Evolutionary conservation across 2,329 filamentous ascomycete genomes (phyloP), one percentile per base, ranked within the genome.

Genomic region (Madurella fahalii): DNA sequence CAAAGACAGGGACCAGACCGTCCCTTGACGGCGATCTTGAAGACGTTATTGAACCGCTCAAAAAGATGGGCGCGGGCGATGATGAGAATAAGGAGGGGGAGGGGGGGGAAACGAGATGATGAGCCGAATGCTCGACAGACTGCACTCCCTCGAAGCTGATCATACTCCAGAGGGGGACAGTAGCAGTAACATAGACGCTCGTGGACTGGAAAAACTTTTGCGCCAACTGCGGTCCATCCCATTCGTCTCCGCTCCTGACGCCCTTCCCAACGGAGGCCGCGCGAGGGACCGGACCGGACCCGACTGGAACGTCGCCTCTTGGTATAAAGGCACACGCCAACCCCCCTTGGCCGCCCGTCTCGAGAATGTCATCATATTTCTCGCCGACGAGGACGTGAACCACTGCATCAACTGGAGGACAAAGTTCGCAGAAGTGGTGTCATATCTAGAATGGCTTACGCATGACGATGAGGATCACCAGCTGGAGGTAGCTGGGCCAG

Each of bases 321-420:
- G 31, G 47, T 65, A 64, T 45, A 48, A 43, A 25, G 60, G 51
- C 5, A 50, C 12, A 1, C 58, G 55, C 1, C 70, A 72, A 51
- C 71, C 70, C 20, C 65, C 68, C 1, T 51, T 71, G 7, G 65
- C 64, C 32, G 53, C 62, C 30, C 68, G 69, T 2, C 64, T 75
- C 31, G 32, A 63, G 40, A 64, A 69, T 39, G 54, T 66, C n/a
- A 58, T 64, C 40, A 74, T 73, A 58, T 83, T 79, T 57, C 73
- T 83, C 18, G 63, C 71, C 3, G 76, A 80, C 31, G 73, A 78
- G 57, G 77, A 82, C 58, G 61, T 66, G 5, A 71, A 75, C 53
- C 71, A 74, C 15, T 72, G 71, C 53, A 43, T 68, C 1, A 59
- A 68, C 42, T 81, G 77, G 70, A 61, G 70, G 1, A 46, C 57